These are phyloP conservation scores for Asterionellopsis glacialis DNA, from an alignment of 108 stramenopile species.

Conservation along the genomic window DNA sequence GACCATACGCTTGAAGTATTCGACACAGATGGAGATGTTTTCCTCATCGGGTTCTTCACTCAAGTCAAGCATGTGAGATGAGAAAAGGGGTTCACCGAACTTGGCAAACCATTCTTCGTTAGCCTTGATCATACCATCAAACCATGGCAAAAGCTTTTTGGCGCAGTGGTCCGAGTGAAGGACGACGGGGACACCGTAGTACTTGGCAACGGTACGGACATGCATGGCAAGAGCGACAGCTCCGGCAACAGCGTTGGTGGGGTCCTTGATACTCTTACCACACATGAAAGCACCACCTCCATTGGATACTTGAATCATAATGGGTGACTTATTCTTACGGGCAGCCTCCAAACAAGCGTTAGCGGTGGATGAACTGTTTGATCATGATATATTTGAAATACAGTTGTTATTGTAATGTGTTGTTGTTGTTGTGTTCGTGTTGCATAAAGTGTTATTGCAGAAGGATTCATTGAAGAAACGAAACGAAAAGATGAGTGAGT, in stretches of 20 bases:
- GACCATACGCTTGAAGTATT: constrained; percentile 90
- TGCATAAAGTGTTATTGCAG: not conserved
- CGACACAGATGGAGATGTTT: constrained; percentile 90
- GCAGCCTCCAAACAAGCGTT: constrained; percentile 92
- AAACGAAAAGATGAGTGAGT: not conserved
- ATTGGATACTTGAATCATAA: constrained; percentile 92
- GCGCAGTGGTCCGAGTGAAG: constrained; percentile 98
- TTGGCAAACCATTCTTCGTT: constrained; percentile 88
- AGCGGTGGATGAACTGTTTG: constrained; percentile 81
- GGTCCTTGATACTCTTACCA: constrained; percentile 89
- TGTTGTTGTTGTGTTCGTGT: constrained; percentile 12
- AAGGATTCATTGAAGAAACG: not conserved
- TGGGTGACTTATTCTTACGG: constrained; percentile 77
- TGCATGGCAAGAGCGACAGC: constrained; percentile 92
- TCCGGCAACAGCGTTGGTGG: constrained; percentile 80
- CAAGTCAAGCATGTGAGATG: constrained; percentile 92
- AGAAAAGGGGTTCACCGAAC: constrained; percentile 90
- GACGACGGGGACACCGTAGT: constrained; percentile 95
- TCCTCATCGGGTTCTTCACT: constrained; percentile 91
- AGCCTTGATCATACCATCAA: constrained; percentile 95
- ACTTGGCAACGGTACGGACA: constrained; percentile 91
- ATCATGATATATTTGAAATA: not conserved
- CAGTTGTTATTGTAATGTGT: no score
- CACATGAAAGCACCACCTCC: constrained; percentile 84
- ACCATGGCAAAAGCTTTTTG: constrained; percentile 88